Percentiles rank a stretch among this genome's conserved stretches.
phyloP scores from a whole-genome alignment of 345 rosid genomes.

The Eucalyptus cladocalyx region DNA sequence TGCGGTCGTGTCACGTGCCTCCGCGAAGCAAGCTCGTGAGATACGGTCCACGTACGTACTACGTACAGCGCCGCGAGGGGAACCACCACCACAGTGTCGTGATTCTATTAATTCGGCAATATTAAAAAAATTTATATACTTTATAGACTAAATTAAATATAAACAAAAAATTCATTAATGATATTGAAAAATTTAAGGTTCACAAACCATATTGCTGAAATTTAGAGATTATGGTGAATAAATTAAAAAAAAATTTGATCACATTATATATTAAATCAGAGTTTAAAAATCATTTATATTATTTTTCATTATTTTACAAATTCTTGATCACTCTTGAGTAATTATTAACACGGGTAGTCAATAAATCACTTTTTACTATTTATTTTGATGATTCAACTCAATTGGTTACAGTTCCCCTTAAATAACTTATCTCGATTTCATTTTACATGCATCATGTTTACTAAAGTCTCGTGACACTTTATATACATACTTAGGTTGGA shows the following conservation, averaged over 20 bases:
- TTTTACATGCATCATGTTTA: accelerated
- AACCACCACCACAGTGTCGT: background rate
- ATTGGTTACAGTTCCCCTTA: accelerated
- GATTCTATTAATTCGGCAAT: no score
- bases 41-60: background rate
- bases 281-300: accelerated
- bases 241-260: no score
- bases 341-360: accelerated
- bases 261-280: accelerated
- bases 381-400: background rate
- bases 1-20: background rate
- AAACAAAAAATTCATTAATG: no score
- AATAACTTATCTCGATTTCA: background rate
- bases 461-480: background rate
- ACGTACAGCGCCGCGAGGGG: background rate
- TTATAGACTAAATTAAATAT: no score
- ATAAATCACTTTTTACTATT: background rate
- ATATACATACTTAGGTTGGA: background rate
- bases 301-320: background rate
- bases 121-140: no score
- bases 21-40: background rate
- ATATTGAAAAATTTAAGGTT: no score
- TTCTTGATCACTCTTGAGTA: background rate
- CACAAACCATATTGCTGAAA: accelerated
- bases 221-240: no score